Evolutionary conservation across 257 asterid genomes (phyloP).

Genomic region (Thymus mandschuricus): DNA sequence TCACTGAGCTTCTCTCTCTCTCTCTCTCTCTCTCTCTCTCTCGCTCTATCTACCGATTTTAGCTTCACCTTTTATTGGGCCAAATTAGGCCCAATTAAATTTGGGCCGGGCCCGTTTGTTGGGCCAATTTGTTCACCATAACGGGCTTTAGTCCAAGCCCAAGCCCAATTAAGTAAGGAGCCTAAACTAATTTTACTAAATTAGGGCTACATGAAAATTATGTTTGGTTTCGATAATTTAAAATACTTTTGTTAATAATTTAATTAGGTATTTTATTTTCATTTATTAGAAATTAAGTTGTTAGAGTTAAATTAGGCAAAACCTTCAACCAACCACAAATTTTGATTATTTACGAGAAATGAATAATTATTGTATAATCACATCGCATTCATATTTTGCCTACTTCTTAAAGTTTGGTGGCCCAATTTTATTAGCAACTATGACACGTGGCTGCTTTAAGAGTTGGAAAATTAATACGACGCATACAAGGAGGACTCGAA

Average conservation of each 20-base stretch:
- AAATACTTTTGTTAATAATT: no score
- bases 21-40: no score
- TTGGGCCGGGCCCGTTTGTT: neutral
- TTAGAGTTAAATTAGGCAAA: neutral
- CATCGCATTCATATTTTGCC: constrained; percentile 25
- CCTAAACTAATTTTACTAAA: no score
- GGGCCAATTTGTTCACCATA: no score
- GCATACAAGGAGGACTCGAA: no score
- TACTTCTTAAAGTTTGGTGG: constrained; percentile 40
- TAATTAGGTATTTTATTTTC: neutral
- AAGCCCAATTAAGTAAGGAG: no score
- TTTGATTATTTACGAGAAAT: neutral
- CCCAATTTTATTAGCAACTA: constrained; percentile 38
- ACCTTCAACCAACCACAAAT: constrained; percentile 32
- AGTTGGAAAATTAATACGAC: no score
- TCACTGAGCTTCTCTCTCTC: neutral
- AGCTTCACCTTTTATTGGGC: neutral
- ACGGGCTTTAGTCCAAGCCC: no score
- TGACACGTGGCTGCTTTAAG: neutral
- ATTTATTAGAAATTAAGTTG: neutral
- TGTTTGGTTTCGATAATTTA: constrained; percentile 10
- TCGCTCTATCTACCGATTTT: neutral
- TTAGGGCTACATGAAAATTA: neutral
- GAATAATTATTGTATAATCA: neutral
- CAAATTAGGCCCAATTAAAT: no score